phyloP scores from a whole-genome alignment of 164 flowering plant species.

The Stephania cephalantha region DNA sequence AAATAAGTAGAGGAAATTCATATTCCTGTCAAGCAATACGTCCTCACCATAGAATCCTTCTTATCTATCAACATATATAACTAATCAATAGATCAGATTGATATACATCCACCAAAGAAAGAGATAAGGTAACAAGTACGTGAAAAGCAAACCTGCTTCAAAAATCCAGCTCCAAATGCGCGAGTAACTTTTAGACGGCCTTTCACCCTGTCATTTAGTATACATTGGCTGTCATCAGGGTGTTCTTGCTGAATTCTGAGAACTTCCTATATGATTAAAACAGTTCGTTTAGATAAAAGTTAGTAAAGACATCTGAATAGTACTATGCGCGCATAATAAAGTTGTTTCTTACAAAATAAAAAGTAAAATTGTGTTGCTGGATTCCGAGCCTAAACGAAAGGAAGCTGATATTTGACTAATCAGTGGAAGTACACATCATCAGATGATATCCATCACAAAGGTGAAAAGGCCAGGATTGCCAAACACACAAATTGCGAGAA shows the following conservation, averaged over 20 bases:
- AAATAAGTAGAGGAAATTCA: background rate
- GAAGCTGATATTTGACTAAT: background rate
- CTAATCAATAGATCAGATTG: background rate
- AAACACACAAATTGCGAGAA: background rate
- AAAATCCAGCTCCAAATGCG: constrained; percentile 98
- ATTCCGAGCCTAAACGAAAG: no score
- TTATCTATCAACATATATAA: background rate
- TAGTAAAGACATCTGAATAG: background rate
- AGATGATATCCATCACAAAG: background rate
- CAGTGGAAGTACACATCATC: background rate
- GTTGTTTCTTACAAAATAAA: no score
- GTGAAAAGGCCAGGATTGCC: background rate
- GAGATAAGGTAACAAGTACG: background rate
- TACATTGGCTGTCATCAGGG: constrained; percentile 90
- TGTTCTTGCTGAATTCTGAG: constrained; percentile 90
- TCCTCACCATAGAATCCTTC: background rate
- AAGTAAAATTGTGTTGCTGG: no score
- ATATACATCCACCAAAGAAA: background rate
- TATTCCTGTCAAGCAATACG: no score
- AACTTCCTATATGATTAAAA: constrained; percentile 61
- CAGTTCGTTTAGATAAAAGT: background rate
- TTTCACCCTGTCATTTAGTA: constrained; percentile 94
- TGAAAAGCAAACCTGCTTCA: constrained; percentile 60
- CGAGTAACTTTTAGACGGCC: constrained; percentile 97
- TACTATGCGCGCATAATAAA: background rate